Evolutionary conservation across 2,329 filamentous ascomycete genomes (phyloP).

Genomic region (Fusarium nodosum): DNA sequence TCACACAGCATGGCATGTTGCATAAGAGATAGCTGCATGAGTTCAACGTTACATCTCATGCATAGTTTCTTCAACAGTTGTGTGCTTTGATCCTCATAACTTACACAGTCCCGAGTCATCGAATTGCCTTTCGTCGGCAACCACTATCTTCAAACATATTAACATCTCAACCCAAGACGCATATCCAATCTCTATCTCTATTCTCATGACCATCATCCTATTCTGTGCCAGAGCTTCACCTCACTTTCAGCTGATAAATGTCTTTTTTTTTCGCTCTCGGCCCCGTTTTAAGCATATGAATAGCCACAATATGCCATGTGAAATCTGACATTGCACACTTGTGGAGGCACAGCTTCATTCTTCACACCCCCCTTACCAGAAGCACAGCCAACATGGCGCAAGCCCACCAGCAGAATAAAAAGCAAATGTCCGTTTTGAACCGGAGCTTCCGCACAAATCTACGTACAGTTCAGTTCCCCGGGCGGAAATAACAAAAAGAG

Average conservation of each 20-base stretch:
- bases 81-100: background rate
- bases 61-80: conserved; percentile 2
- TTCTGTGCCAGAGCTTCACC: conserved; percentile 4
- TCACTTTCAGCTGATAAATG: conserved; percentile 2
- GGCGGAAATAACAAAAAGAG: background rate
- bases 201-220: conserved; percentile 18
- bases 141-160: background rate
- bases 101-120: background rate
- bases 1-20: conserved; percentile 19
- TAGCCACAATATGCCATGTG: background rate
- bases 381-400: conserved; percentile 21
- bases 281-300: conserved; percentile 38
- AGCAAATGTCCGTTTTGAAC: conserved; percentile 23
- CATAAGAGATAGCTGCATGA: conserved; percentile 14
- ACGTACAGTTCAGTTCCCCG: background rate
- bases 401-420: background rate
- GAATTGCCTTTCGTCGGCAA: background rate
- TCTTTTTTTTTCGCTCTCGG: background rate
- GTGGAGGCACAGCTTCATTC: conserved; percentile 8
- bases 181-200: conserved; percentile 5
- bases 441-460: background rate
- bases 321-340: conserved; percentile 5
- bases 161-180: background rate
- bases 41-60: conserved; percentile 19
- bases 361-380: conserved; percentile 12